These are phyloP conservation scores for Chaetomium globosum DNA, from an alignment of 2,329 filamentous ascomycete genomes.

Conservation along the genomic window DNA sequence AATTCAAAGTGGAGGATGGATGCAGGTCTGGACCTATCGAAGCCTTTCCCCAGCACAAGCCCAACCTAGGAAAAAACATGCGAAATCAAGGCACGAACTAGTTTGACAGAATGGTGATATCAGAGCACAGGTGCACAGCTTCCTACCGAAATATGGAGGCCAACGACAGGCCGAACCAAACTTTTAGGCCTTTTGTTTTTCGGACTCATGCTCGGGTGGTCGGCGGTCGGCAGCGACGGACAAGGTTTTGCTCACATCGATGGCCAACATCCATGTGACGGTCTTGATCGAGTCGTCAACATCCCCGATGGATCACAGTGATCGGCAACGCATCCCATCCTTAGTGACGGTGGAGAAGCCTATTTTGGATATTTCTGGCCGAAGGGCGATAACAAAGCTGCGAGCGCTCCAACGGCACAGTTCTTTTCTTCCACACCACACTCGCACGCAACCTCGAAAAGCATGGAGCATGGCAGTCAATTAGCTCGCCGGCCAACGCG, in stretches of 20 bases:
- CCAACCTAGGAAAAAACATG: conserved; percentile 15
- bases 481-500: background rate
- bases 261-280: background rate
- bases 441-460: background rate
- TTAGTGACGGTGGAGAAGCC: conserved; percentile 4
- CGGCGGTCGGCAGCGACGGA: background rate
- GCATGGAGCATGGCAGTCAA: background rate
- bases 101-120: conserved; percentile 24
- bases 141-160: conserved; percentile 8
- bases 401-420: background rate
- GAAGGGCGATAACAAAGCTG: background rate
- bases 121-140: conserved; percentile 18
- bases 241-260: background rate
- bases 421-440: background rate
- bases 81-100: conserved; percentile 31
- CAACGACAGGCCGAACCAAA: background rate
- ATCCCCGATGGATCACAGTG: conserved; percentile 1
- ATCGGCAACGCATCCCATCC: conserved; percentile 16
- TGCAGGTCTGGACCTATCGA: conserved; percentile 27
- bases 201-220: background rate
- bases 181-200: background rate
- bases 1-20: conserved; percentile 27
- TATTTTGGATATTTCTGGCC: background rate
- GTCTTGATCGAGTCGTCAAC: background rate
- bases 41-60: conserved; percentile 17